phyloP scores from a whole-genome alignment of 768 basidiomycete genomes.

The Calvatia gigantea region DNA sequence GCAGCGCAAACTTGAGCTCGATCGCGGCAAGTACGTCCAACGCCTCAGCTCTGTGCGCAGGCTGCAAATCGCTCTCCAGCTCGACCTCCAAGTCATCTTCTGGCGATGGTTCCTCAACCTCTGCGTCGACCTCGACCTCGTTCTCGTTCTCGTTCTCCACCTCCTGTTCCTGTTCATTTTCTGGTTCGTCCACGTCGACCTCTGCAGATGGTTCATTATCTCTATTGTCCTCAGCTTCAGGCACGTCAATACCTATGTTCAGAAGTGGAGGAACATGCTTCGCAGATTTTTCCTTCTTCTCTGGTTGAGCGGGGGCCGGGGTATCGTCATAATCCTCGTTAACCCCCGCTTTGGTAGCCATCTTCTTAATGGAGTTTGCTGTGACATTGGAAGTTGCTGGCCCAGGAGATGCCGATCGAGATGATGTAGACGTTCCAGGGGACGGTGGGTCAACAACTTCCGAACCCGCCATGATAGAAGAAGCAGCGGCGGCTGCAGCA shows the following conservation, averaged over 20 bases:
- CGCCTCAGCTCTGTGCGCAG: slow-evolving; percentile 81
- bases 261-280: slow-evolving; percentile 15
- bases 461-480: slow-evolving; percentile 49
- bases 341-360: slow-evolving; percentile 12
- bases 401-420: slow-evolving; percentile 39
- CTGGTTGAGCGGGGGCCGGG: slow-evolving; percentile 1
- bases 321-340: slow-evolving; percentile 22
- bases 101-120: slow-evolving; percentile 22
- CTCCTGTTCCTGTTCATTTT: slow-evolving; percentile 28
- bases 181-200: slow-evolving; percentile 21
- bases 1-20: slow-evolving; percentile 87
- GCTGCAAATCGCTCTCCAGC: slow-evolving; percentile 58
- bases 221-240: slow-evolving; percentile 20
- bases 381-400: slow-evolving; percentile 10
- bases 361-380: not conserved
- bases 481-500: slow-evolving; percentile 35
- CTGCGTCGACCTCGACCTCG: slow-evolving; percentile 26
- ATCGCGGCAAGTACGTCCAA: slow-evolving; percentile 85
- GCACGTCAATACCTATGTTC: slow-evolving; percentile 26
- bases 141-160: slow-evolving; percentile 35
- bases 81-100: slow-evolving; percentile 30
- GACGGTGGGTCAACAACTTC: slow-evolving; percentile 35
- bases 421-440: slow-evolving; percentile 32
- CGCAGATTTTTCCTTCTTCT: slow-evolving; percentile 6
- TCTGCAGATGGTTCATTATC: slow-evolving; percentile 14